Conservation (phyloP, 441 rosid species). For the Macaranga tanarius region DNA sequence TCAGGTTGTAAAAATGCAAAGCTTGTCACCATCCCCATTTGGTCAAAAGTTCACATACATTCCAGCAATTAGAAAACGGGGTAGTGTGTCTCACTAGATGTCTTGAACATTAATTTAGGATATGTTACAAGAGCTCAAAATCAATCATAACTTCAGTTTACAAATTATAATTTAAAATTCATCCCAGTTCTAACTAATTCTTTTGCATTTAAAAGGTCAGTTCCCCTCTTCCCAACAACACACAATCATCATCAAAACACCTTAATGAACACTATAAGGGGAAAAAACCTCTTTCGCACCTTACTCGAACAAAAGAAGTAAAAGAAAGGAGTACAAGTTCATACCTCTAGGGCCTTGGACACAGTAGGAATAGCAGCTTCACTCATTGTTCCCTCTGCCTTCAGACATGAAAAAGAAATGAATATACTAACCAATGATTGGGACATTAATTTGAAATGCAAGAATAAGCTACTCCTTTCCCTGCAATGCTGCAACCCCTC, state of each 20-base stretch:
- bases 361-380: constrained; percentile 69
- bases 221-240: background rate
- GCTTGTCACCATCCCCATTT: too few species aligned
- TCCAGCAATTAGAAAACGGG: background rate
- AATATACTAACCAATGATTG: constrained; percentile 2
- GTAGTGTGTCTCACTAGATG: background rate
- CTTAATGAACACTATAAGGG: background rate
- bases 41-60: too few species aligned
- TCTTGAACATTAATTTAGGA: background rate
- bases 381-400: constrained; percentile 93
- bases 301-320: background rate
- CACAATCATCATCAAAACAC: background rate
- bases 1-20: background rate
- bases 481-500: background rate
- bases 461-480: too few species aligned
- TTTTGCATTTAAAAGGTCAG: background rate
- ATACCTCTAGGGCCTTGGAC: constrained; percentile 75
- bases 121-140: background rate
- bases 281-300: background rate
- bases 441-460: background rate
- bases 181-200: background rate
- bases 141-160: background rate
- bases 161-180: background rate
- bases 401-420: constrained; percentile 26
- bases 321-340: background rate